Evolutionary conservation across 495 filamentous ascomycete species (phyloP).

Genomic region (Talaromyces ruber): DNA sequence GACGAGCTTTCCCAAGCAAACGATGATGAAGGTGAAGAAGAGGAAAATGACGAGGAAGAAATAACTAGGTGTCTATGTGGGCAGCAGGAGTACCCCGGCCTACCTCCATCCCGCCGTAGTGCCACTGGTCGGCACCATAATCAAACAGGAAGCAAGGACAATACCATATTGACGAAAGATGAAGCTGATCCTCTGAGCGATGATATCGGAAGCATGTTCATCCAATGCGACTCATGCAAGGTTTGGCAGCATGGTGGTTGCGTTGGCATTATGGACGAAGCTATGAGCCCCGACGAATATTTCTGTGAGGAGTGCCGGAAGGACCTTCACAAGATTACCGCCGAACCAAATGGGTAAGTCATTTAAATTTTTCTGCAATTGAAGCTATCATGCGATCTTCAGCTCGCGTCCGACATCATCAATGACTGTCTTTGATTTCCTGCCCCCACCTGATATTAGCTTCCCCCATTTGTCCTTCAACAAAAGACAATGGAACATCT

Average conservation of each 20-base stretch:
- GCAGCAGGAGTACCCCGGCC: constrained; percentile 87
- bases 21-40: constrained; percentile 52
- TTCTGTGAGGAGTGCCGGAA: constrained; percentile 92
- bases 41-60: constrained; percentile 75
- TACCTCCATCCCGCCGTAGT: constrained; percentile 58
- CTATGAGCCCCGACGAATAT: constrained; percentile 89
- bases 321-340: constrained; percentile 78
- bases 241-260: constrained; percentile 99
- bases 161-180: constrained; percentile 27
- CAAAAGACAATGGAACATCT: background rate
- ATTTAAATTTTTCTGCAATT: constrained; percentile 4
- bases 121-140: constrained; percentile 30
- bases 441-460: background rate
- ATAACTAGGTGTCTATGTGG: constrained; percentile 93
- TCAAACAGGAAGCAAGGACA: constrained; percentile 36
- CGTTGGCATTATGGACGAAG: constrained; percentile 92
- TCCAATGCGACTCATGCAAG: constrained; percentile 96
- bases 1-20: constrained; percentile 42
- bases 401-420: constrained; percentile 1
- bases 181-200: constrained; percentile 53
- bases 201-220: constrained; percentile 87
- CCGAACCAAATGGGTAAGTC: constrained; percentile 78
- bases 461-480: background rate
- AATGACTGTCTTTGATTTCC: constrained; percentile 9
- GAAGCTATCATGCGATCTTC: background rate